These are phyloP conservation scores for Tulasnella sp. DNA, from an alignment of 768 basidiomycete genomes.

Conservation along the genomic window DNA sequence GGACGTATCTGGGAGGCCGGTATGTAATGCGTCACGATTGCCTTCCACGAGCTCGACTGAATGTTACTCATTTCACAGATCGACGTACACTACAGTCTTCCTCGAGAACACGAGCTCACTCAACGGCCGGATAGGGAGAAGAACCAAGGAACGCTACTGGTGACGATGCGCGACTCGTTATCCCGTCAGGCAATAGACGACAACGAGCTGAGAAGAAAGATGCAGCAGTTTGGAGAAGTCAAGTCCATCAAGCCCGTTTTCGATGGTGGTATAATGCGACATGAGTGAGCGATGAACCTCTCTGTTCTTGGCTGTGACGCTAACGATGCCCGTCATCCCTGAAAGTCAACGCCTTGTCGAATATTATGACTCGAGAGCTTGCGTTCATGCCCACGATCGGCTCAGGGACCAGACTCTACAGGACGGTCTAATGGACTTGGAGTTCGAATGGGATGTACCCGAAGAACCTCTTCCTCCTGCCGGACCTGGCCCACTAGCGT, in stretches of 20 bases:
- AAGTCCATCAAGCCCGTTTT: constrained; percentile 67
- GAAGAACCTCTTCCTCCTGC: constrained; percentile 49
- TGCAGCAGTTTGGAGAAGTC: constrained; percentile 87
- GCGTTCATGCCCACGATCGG: constrained; percentile 67
- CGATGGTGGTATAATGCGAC: constrained; percentile 44
- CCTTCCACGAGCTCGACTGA: not conserved
- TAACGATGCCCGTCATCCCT: constrained; percentile 26
- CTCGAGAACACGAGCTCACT: constrained; percentile 74
- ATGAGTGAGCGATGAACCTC: constrained; percentile 47
- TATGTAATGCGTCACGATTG: constrained; percentile 47
- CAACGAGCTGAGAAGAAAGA: constrained; percentile 77
- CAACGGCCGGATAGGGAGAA: constrained; percentile 64
- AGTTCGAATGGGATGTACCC: constrained; percentile 76
- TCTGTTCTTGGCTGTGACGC: not conserved
- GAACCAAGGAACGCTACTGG: constrained; percentile 83
- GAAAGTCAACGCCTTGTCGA: constrained; percentile 86
- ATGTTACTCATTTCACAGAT: constrained; percentile 53
- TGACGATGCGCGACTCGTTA: constrained; percentile 69
- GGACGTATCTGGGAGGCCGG: constrained; percentile 81
- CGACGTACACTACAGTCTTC: constrained; percentile 96
- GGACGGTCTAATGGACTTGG: constrained; percentile 85
- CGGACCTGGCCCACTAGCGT: constrained; percentile 39
- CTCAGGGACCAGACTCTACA: constrained; percentile 72
- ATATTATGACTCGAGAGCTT: constrained; percentile 82
- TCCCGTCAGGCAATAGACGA: constrained; percentile 72